Evolutionary conservation across 164 flowering plant genomes (phyloP).

Genomic region (Tinospora cordifolia): DNA sequence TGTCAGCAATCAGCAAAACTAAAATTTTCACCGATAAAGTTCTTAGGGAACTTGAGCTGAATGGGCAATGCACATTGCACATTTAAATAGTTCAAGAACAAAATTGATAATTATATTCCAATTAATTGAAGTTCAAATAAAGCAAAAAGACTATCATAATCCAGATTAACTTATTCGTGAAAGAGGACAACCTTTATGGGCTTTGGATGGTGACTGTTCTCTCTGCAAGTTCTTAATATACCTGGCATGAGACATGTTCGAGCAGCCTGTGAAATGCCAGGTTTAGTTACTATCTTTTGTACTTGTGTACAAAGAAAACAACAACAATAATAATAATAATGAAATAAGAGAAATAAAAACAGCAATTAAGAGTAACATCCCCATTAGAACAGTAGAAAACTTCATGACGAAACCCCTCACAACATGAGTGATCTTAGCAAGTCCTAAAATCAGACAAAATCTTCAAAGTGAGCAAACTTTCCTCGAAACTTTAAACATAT

Average conservation of each 20-base stretch:
- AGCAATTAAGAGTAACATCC: background rate
- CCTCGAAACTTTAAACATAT: background rate
- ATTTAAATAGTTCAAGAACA: background rate
- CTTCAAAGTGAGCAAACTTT: background rate
- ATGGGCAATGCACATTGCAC: background rate
- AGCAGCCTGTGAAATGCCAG: slow-evolving; percentile 40
- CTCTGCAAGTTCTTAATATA: slow-evolving; percentile 66
- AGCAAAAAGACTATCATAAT: background rate
- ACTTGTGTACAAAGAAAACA: background rate
- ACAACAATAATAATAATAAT: background rate
- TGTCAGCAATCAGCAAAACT: no score
- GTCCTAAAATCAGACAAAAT: background rate
- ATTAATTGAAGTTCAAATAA: background rate
- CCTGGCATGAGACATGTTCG: slow-evolving; percentile 92
- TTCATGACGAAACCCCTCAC: background rate
- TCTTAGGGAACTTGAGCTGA: background rate
- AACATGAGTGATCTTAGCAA: background rate
- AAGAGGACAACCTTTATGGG: slow-evolving; percentile 67
- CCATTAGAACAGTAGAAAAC: background rate
- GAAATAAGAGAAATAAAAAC: background rate
- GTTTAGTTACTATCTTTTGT: background rate
- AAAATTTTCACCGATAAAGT: background rate
- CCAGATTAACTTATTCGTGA: background rate
- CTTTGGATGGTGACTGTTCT: slow-evolving; percentile 84
- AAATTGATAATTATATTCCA: background rate